Percentiles rank a stretch among this genome's conserved stretches.
These are phyloP conservation scores for Colletotrichum kahawae DNA, from an alignment of 2,329 filamentous ascomycete genomes.

Conservation along the genomic window DNA sequence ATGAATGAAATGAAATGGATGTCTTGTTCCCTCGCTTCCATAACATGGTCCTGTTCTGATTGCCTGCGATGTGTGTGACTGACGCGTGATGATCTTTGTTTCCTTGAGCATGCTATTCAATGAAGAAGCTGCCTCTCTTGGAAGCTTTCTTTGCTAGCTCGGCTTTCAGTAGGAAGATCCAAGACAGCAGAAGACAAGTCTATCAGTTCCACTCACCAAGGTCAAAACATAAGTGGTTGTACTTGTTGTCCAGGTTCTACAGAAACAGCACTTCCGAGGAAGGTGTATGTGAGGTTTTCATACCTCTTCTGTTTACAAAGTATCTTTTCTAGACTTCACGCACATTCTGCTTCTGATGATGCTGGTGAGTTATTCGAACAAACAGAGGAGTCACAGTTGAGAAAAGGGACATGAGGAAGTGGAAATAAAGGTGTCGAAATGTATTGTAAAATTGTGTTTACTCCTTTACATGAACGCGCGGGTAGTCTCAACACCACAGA, in stretches of 20 bases:
- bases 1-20: conserved; percentile 25
- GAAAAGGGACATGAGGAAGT: not conserved
- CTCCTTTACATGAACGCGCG: not conserved
- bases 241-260: not conserved
- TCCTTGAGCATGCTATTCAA: not conserved
- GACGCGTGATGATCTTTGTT: not conserved
- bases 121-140: not conserved
- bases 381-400: not conserved
- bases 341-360: not conserved
- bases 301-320: not conserved
- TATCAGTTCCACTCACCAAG: not conserved
- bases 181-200: not conserved
- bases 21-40: conserved; percentile 7
- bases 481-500: not conserved
- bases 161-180: not conserved
- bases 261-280: not conserved
- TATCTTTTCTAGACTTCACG: not conserved
- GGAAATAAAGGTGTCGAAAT: not conserved
- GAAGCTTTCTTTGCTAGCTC: not conserved
- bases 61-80: not conserved
- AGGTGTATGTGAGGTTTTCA: not conserved
- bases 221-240: not conserved
- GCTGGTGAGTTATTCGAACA: not conserved
- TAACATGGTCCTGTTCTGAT: not conserved
- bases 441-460: not conserved